Evolutionary conservation across 805 yeast species (phyloP).

Genomic region (Blastobotrys attinorum): DNA sequence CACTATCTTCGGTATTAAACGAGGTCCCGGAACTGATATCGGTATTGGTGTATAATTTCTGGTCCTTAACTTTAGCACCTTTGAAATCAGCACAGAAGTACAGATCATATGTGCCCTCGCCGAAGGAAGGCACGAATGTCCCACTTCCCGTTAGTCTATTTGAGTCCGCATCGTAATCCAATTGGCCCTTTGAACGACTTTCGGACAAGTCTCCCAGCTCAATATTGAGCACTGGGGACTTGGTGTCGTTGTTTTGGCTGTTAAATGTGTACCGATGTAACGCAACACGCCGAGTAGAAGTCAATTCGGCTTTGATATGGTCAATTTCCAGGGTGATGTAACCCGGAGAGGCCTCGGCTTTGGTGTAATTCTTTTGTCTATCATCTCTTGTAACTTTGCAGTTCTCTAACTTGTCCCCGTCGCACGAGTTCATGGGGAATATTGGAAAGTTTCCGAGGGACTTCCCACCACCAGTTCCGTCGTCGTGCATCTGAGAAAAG

Average conservation of each 20-base stretch:
- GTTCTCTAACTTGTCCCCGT: neutral
- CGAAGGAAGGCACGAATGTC: conserved; percentile 1
- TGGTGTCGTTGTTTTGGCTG: neutral
- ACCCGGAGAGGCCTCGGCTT: neutral
- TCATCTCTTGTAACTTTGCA: neutral
- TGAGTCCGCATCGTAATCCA: neutral
- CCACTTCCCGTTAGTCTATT: conserved; percentile 1
- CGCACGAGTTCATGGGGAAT: neutral
- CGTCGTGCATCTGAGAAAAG: conserved; percentile 33
- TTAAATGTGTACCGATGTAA: conserved; percentile 3
- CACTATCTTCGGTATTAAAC: neutral
- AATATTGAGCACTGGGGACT: neutral
- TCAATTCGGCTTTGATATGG: conserved; percentile 1
- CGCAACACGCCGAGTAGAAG: neutral
- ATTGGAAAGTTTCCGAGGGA: conserved; percentile 2
- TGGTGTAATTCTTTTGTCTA: neutral
- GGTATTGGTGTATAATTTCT: neutral
- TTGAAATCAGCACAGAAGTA: conserved; percentile 4
- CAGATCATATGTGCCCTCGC: neutral
- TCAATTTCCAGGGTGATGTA: neutral
- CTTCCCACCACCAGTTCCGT: conserved; percentile 36
- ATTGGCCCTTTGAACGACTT: neutral
- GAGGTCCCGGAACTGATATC: neutral
- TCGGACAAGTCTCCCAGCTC: neutral
- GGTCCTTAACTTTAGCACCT: conserved; percentile 1